Percentiles rank a stretch among this genome's conserved stretches.
phyloP scores from a whole-genome alignment of 805 yeast genomes.

The Saccharomycopsis capsularis region DNA sequence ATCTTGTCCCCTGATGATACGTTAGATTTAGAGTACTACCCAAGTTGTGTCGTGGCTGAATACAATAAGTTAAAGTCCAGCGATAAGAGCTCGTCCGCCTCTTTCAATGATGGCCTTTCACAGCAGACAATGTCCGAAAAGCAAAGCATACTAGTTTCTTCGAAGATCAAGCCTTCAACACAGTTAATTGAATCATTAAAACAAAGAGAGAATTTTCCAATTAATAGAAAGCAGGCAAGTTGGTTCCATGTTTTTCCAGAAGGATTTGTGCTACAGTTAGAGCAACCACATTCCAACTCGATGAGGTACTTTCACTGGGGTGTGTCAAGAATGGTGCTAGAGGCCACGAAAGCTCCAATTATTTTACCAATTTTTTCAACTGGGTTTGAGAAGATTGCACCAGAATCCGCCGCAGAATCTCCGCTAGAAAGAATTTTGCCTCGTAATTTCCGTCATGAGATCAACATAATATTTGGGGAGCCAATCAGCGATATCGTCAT shows the following conservation, averaged over 20 bases:
- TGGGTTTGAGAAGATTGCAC: slow-evolving; percentile 83
- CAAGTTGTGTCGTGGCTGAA: slow-evolving; percentile 19
- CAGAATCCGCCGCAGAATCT: slow-evolving; percentile 56
- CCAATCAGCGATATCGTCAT: slow-evolving; percentile 57
- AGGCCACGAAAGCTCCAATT: slow-evolving; percentile 76
- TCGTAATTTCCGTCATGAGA: slow-evolving; percentile 55
- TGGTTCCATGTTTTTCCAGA: slow-evolving; percentile 97
- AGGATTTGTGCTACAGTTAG: slow-evolving; percentile 81
- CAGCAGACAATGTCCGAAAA: neutral
- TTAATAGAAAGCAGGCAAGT: slow-evolving; percentile 56
- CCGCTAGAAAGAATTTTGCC: slow-evolving; percentile 56
- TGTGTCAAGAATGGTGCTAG: slow-evolving; percentile 73
- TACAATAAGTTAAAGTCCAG: no score
- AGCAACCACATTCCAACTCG: slow-evolving; percentile 73
- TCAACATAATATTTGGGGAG: slow-evolving; percentile 66
- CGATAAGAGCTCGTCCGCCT: no score
- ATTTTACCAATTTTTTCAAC: slow-evolving; percentile 78
- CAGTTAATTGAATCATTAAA: neutral
- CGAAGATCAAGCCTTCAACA: neutral
- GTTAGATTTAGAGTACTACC: slow-evolving; percentile 35
- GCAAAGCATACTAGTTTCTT: neutral
- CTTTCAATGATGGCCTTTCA: no score
- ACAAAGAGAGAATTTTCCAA: slow-evolving; percentile 32
- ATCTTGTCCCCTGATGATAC: slow-evolving; percentile 73
- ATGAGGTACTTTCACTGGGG: slow-evolving; percentile 98